phyloP scores from a whole-genome alignment of 2,329 filamentous ascomycete species.

The Aureobasidium sp. region DNA sequence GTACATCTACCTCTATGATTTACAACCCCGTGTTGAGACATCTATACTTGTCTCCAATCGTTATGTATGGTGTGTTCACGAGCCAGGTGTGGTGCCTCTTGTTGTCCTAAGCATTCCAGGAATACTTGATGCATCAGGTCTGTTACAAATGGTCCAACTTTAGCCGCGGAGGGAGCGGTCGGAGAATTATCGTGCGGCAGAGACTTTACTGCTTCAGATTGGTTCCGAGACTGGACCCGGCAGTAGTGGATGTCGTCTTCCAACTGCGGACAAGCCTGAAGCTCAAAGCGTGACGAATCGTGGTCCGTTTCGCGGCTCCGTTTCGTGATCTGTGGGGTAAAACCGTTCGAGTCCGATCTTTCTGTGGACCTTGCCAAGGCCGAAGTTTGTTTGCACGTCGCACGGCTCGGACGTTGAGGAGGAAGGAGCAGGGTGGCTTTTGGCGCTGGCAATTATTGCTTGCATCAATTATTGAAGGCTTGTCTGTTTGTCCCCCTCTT shows the following conservation, averaged over 20 bases:
- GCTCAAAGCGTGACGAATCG: background rate
- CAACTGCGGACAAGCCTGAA: background rate
- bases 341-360: background rate
- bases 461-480: conserved; percentile 8
- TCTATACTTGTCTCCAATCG: background rate
- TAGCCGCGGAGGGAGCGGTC: background rate
- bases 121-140: conserved; percentile 9
- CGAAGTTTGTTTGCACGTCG: conserved; percentile 9
- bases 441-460: background rate
- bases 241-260: background rate
- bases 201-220: background rate
- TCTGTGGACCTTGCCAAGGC: background rate
- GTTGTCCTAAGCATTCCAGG: background rate
- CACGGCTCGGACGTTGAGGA: background rate
- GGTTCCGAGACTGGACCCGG: background rate
- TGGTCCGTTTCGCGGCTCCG: background rate
- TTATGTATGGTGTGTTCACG: background rate
- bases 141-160: background rate
- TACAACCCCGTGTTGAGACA: background rate
- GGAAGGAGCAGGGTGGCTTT: background rate
- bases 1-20: background rate
- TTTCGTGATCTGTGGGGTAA: conserved; percentile 7
- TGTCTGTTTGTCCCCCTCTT: background rate
- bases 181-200: background rate
- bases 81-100: background rate